Percentiles rank a stretch among this genome's conserved stretches.
phyloP scores from a whole-genome alignment of 129 eudicot species.

The Tagetes erecta region DNA sequence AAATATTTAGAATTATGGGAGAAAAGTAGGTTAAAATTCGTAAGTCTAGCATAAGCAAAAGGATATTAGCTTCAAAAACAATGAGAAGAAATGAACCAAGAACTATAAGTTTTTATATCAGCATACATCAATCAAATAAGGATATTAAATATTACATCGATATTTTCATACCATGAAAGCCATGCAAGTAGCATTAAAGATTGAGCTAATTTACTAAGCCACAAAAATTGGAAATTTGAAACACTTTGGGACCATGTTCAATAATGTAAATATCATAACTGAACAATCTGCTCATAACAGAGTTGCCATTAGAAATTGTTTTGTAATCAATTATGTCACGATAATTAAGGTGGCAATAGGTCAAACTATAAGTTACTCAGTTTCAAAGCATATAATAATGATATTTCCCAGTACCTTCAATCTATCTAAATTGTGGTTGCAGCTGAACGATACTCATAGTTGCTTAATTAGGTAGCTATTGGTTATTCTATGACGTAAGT shows the following conservation, averaged over 20 bases:
- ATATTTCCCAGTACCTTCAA: conserved; percentile 8
- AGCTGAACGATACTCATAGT: neutral
- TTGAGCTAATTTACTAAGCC: conserved; percentile 14
- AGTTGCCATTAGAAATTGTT: neutral
- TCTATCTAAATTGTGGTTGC: neutral
- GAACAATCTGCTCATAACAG: neutral
- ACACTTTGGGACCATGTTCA: conserved; percentile 13
- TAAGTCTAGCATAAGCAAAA: conserved; percentile 9
- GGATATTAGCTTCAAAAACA: conserved; percentile 3
- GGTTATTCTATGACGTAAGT: neutral
- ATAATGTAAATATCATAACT: conserved; percentile 9
- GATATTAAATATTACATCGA: neutral
- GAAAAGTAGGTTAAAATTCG: neutral
- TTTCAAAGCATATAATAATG: neutral
- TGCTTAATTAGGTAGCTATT: neutral
- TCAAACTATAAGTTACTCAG: neutral
- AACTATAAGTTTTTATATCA: conserved; percentile 2
- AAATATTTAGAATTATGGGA: conserved; percentile 19
- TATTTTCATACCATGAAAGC: conserved; percentile 7
- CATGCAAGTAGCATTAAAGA: conserved; percentile 11
- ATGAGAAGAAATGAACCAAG: neutral
- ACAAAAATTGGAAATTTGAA: neutral
- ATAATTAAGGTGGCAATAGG: neutral
- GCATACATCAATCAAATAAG: neutral
- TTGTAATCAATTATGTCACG: neutral